Conservation (phyloP, 2,329 filamentous ascomycete genomes). For the Myriosclerotinia scirpicola region DNA sequence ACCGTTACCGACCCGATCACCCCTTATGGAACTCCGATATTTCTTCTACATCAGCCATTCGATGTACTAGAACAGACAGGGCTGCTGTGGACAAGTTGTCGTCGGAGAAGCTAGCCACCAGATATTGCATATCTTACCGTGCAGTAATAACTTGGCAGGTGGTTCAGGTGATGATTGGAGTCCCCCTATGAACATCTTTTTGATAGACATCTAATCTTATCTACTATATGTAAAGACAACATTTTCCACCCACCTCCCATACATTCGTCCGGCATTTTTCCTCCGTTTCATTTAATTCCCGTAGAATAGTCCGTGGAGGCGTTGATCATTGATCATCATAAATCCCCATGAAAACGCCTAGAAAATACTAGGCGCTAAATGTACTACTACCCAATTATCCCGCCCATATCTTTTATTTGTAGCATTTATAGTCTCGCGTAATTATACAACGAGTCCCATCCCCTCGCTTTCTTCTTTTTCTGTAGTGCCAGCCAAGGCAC, state of each 20-base stretch:
- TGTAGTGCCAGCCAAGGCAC: constrained; percentile 44
- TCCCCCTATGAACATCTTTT: background rate
- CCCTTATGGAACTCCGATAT: background rate
- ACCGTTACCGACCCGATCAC: constrained; percentile 1
- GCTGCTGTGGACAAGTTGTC: background rate
- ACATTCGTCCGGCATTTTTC: background rate
- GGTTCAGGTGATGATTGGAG: background rate
- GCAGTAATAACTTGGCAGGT: no score
- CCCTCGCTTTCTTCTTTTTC: constrained; percentile 12
- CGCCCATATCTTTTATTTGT: constrained; percentile 15
- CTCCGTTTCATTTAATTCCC: background rate
- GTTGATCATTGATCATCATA: constrained; percentile 13
- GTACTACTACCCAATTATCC: constrained; percentile 1
- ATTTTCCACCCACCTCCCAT: background rate
- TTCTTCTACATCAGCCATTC: background rate
- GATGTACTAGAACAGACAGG: background rate
- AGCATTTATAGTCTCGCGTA: background rate
- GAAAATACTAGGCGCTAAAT: background rate
- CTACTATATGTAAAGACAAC: background rate
- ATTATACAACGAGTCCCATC: constrained; percentile 18
- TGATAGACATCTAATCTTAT: constrained; percentile 12
- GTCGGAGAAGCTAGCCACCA: background rate
- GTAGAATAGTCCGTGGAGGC: background rate
- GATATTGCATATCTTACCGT: background rate
- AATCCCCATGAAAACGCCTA: background rate